Evolutionary conservation across 805 yeast species (phyloP).

Genomic region (Tetrapisispora namnaoensis): DNA sequence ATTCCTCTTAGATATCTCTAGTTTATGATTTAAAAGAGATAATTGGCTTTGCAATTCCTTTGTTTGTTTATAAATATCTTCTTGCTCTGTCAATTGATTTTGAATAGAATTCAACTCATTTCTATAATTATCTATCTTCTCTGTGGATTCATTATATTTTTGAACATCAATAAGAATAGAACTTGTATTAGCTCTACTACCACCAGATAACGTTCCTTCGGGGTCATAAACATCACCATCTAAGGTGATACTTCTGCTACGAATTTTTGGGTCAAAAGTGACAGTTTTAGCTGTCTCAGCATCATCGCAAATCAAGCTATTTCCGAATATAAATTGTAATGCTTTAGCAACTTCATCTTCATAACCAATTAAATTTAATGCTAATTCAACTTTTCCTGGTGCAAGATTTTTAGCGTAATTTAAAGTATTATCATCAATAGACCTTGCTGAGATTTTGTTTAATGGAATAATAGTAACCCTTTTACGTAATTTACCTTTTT

Average conservation of each 20-base stretch:
- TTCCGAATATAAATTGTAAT: constrained; percentile 86
- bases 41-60: constrained; percentile 48
- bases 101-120: constrained; percentile 34
- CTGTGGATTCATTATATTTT: constrained; percentile 42
- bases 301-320: constrained; percentile 78
- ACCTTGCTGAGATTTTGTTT: constrained; percentile 65
- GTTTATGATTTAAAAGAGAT: constrained; percentile 48
- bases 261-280: constrained; percentile 75
- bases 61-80: constrained; percentile 39
- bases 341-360: constrained; percentile 65
- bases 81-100: constrained; percentile 34
- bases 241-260: constrained; percentile 74
- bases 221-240: constrained; percentile 96
- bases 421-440: constrained; percentile 43
- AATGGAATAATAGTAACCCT: constrained; percentile 89
- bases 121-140: constrained; percentile 34
- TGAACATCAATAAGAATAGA: constrained; percentile 59
- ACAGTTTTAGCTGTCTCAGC: constrained; percentile 80
- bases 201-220: constrained; percentile 91
- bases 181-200: constrained; percentile 57
- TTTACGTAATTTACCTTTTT: constrained; percentile 64
- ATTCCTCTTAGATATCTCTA: constrained; percentile 45
- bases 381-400: constrained; percentile 83
- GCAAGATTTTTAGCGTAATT: constrained; percentile 63
- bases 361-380: constrained; percentile 68